Evolutionary conservation across 345 rosid genomes (phyloP).

Genomic region (Rhizophora apiculata): DNA sequence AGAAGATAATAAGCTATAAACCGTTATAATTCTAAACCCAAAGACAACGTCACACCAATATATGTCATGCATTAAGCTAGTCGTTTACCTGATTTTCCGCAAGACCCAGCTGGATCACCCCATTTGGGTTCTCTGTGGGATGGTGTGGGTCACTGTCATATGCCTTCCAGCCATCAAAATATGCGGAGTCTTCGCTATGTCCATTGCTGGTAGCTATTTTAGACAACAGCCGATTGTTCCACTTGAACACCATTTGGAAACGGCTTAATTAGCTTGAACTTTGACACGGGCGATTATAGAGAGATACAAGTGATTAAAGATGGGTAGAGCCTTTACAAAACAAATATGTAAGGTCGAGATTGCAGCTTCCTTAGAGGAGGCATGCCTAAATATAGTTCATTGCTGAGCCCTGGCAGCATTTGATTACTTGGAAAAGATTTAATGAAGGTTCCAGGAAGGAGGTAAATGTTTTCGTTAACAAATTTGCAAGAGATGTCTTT

Average conservation of each 20-base stretch:
- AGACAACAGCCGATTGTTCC: constrained; percentile 42
- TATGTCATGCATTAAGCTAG: background rate
- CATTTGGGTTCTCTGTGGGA: constrained; percentile 52
- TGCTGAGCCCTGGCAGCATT: background rate
- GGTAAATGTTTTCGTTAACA: background rate
- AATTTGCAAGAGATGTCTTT: constrained; percentile 8
- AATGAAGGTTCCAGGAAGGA: constrained; percentile 13
- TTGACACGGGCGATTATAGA: background rate
- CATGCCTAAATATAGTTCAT: background rate
- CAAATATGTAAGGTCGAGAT: background rate
- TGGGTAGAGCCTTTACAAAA: no score
- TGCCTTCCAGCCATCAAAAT: constrained; percentile 93
- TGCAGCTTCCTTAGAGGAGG: background rate
- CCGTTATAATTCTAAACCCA: no score
- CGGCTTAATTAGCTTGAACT: background rate
- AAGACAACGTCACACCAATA: background rate
- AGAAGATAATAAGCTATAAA: background rate
- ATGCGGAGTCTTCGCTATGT: constrained; percentile 71
- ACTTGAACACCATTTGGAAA: constrained; percentile 27
- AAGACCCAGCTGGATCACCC: constrained; percentile 98
- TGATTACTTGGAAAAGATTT: background rate
- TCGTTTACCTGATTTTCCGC: constrained; percentile 77
- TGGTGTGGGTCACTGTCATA: constrained; percentile 69
- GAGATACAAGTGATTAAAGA: background rate
- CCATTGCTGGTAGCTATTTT: constrained; percentile 64